Conservation (phyloP, 2,329 filamentous ascomycete genomes). For the Xylaria sp. region DNA sequence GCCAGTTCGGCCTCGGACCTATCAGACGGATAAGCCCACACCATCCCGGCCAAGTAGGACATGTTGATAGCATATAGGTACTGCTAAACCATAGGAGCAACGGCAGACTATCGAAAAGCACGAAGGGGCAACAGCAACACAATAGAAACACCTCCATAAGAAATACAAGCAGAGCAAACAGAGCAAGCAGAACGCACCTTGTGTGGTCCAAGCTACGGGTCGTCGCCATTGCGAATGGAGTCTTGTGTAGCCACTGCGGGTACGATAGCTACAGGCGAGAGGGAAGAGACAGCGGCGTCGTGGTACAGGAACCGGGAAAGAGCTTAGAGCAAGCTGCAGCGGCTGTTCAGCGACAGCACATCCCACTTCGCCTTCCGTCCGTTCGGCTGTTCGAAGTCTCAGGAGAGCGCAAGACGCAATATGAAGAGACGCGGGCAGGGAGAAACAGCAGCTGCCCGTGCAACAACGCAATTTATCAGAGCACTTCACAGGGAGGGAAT, state of each 20-base stretch:
- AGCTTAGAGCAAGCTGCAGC: slow-evolving; percentile 33
- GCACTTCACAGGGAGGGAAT: not conserved
- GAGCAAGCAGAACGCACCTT: slow-evolving; percentile 44
- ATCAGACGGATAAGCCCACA: slow-evolving; percentile 38
- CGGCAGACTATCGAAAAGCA: slow-evolving; percentile 7
- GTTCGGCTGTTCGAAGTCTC: slow-evolving; percentile 30
- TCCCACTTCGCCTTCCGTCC: slow-evolving; percentile 35
- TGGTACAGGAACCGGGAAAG: slow-evolving; percentile 39
- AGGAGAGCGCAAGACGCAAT: slow-evolving; percentile 17
- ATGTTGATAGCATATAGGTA: slow-evolving; percentile 26
- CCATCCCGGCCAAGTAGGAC: slow-evolving; percentile 37
- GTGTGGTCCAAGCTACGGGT: slow-evolving; percentile 51
- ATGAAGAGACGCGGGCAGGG: slow-evolving; percentile 7
- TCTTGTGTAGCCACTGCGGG: slow-evolving; percentile 33
- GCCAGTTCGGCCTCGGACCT: slow-evolving; percentile 76
- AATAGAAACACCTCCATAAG: slow-evolving; percentile 14
- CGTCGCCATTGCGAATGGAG: slow-evolving; percentile 46
- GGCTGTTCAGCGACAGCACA: slow-evolving; percentile 42
- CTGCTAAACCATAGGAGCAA: slow-evolving; percentile 13
- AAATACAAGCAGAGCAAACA: slow-evolving; percentile 20
- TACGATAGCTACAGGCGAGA: slow-evolving; percentile 7
- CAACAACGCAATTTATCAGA: slow-evolving; percentile 29
- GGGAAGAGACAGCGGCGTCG: slow-evolving; percentile 29
- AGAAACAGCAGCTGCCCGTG: slow-evolving; percentile 20
- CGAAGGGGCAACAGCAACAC: slow-evolving; percentile 4